Percentiles rank a stretch among this genome's conserved stretches.
These are phyloP conservation scores for Vanderwaltozyma polyspora DNA, from an alignment of 805 yeast genomes.

Conservation along the genomic window DNA sequence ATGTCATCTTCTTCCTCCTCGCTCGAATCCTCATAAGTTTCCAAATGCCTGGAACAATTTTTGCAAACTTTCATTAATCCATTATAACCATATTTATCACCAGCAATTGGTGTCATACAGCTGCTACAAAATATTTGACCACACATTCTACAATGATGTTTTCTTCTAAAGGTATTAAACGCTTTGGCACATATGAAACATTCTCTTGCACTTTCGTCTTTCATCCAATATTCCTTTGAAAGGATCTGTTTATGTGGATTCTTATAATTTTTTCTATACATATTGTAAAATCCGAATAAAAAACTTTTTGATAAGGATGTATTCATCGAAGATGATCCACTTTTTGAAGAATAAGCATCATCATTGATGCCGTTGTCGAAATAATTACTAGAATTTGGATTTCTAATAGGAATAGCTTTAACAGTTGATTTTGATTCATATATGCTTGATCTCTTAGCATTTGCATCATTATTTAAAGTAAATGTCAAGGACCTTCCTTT, in stretches of 20 bases:
- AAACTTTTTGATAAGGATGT: constrained; percentile 34
- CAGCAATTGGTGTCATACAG: constrained; percentile 66
- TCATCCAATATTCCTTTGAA: constrained; percentile 83
- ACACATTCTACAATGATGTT: constrained; percentile 91
- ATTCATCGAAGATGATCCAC: constrained; percentile 32
- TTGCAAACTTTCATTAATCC: constrained; percentile 72
- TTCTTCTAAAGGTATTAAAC: constrained; percentile 77
- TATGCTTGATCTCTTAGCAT: constrained; percentile 24
- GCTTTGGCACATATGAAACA: constrained; percentile 74
- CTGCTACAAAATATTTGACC: constrained; percentile 87
- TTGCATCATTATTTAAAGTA: constrained; percentile 17
- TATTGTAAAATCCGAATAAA: constrained; percentile 31
- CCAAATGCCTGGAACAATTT: constrained; percentile 52
- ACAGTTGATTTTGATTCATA: constrained; percentile 27
- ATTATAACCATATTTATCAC: constrained; percentile 45
- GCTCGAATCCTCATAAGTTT: constrained; percentile 62
- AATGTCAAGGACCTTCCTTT: constrained; percentile 11
- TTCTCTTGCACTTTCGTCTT: constrained; percentile 81
- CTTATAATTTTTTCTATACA: constrained; percentile 17
- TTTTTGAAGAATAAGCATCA: constrained; percentile 27
- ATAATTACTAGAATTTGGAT: constrained; percentile 7
- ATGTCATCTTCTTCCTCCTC: constrained; percentile 36
- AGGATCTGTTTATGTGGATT: constrained; percentile 18
- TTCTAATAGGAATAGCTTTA: constrained; percentile 25
- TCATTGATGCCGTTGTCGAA: constrained; percentile 11